Percentiles rank a stretch among this genome's conserved stretches.
phyloP scores from a whole-genome alignment of 805 yeast species.

The Barnettozyma populi region DNA sequence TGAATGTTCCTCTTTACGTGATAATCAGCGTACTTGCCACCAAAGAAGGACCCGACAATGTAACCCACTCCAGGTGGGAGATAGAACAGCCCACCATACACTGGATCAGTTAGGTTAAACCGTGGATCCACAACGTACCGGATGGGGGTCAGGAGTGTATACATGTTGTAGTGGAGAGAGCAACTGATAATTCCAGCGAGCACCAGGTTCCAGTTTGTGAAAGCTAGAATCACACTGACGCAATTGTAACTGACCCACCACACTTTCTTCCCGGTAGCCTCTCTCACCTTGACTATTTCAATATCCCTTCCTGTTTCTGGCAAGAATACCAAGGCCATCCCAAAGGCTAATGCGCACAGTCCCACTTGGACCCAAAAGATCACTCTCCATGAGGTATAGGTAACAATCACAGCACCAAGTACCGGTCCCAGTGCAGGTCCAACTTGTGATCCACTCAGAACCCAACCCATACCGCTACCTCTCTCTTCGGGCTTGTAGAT shows the following conservation, averaged over 20 bases:
- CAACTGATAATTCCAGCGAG: conserved; percentile 40
- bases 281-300: conserved; percentile 25
- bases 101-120: conserved; percentile 41
- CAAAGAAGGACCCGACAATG: conserved; percentile 42
- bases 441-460: conserved; percentile 44
- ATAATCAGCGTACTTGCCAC: conserved; percentile 49
- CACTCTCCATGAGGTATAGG: conserved; percentile 48
- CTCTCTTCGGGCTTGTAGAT: conserved; percentile 42
- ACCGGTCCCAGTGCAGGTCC: conserved; percentile 53
- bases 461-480: conserved; percentile 47
- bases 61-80: conserved; percentile 56
- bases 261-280: conserved; percentile 24
- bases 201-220: conserved; percentile 40
- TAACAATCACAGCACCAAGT: conserved; percentile 48
- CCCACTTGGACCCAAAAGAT: conserved; percentile 47
- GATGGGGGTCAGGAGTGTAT: conserved; percentile 47
- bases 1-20: conserved; percentile 39
- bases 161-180: conserved; percentile 45
- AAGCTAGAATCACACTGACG: conserved; percentile 21
- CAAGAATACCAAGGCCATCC: conserved; percentile 34
- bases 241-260: conserved; percentile 39
- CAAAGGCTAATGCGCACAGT: conserved; percentile 32
- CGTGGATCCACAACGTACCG: conserved; percentile 52
- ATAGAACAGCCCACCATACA: conserved; percentile 48
- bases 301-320: conserved; percentile 41